Percentiles rank a stretch among this genome's conserved stretches.
Evolutionary conservation across 192 early-diverging fungal species (phyloP).

Genomic region (Podochytrium sp.): DNA sequence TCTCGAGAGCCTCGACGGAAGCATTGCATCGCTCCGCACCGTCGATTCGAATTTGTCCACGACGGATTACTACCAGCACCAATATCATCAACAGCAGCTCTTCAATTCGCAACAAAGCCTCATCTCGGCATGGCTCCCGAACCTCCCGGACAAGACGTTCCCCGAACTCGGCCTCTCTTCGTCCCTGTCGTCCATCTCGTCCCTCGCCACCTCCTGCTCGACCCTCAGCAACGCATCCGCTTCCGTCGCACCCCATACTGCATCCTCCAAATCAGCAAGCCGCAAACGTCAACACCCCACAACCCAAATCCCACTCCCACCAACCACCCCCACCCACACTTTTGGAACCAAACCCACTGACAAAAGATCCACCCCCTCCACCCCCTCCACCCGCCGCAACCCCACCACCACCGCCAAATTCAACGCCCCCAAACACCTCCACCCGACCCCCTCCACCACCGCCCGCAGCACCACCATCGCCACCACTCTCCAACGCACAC

Average conservation of each 20-base stretch:
- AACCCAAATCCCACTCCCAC: neutral
- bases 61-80: too few species aligned
- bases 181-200: slow-evolving; percentile 24
- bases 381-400: neutral
- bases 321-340: neutral
- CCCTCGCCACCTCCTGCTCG: slow-evolving; percentile 5
- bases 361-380: neutral
- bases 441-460: neutral
- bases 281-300: slow-evolving; percentile 13
- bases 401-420: neutral
- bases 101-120: neutral
- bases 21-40: neutral
- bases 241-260: neutral
- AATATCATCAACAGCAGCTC: neutral
- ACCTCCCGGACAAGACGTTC: slow-evolving; percentile 1
- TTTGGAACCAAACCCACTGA: too few species aligned
- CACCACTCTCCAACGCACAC: neutral
- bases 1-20: slow-evolving; percentile 22
- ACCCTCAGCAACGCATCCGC: slow-evolving; percentile 16
- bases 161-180: neutral
- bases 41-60: too few species aligned
- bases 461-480: neutral
- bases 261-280: neutral
- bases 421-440: neutral
- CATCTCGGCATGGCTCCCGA: slow-evolving; percentile 11